Evolutionary conservation across 208 protist genomes (phyloP).

Genomic region (Herpetomonas samuelpessoai): DNA sequence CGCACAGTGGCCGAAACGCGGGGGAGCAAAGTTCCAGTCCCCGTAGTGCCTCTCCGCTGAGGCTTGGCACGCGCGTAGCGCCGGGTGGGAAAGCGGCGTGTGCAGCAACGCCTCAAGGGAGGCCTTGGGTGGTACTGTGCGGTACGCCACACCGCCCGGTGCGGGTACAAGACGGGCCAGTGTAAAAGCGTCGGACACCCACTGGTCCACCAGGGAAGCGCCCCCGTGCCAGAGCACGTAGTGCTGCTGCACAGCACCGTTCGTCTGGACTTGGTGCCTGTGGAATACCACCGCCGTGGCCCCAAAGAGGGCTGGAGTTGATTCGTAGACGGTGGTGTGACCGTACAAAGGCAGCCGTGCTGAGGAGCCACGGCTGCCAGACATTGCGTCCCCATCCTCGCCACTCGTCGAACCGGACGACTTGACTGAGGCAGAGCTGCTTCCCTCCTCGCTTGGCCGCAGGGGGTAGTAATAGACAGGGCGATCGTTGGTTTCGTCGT

Average conservation of each 20-base stretch:
- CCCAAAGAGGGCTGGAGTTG: conserved; percentile 32
- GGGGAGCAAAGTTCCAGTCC: neutral
- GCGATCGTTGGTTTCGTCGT: conserved; percentile 61
- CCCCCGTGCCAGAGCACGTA: conserved; percentile 24
- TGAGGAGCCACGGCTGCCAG: neutral
- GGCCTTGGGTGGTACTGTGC: neutral
- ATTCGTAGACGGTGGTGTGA: conserved; percentile 35
- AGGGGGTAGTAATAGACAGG: conserved; percentile 71
- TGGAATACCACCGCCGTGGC: conserved; percentile 28
- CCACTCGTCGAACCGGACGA: neutral
- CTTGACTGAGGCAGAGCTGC: conserved; percentile 1
- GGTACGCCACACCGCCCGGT: conserved; percentile 11
- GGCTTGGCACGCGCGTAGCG: neutral
- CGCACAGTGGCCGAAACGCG: conserved; percentile 32
- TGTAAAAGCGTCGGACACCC: conserved; percentile 14
- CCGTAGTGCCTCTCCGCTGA: neutral
- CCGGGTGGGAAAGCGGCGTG: conserved; percentile 1
- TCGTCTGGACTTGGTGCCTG: neutral
- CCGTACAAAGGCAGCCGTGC: conserved; percentile 4
- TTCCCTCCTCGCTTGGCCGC: conserved; percentile 37
- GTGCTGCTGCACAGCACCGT: neutral
- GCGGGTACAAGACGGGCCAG: conserved; percentile 11
- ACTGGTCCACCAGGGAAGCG: neutral
- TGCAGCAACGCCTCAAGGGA: conserved; percentile 4
- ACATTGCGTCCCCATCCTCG: conserved; percentile 6